These are phyloP conservation scores for Codiaeum variegatum DNA, from an alignment of 441 rosid genomes.

Conservation along the genomic window DNA sequence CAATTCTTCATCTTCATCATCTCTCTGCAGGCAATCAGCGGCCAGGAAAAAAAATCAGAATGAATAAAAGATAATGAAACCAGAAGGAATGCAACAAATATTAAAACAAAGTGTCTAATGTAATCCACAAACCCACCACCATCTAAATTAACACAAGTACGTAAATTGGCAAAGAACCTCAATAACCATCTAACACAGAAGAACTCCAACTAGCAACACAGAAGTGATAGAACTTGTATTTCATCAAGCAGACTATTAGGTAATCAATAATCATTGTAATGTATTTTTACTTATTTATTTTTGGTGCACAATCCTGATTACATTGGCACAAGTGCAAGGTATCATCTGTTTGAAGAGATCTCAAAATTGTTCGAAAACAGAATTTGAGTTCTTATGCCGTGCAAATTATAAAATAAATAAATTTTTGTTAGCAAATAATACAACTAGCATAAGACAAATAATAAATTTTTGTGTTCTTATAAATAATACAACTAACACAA, in stretches of 20 bases:
- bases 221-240: not conserved
- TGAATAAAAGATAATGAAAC: not conserved
- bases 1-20: slow-evolving; percentile 78
- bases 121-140: not conserved
- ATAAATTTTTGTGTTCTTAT: no score
- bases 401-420: no score
- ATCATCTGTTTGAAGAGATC: not conserved
- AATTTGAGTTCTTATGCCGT: not conserved
- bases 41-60: slow-evolving; percentile 5
- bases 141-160: not conserved
- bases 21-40: slow-evolving; percentile 42
- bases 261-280: not conserved
- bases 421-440: no score
- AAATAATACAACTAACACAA: no score
- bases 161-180: not conserved
- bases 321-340: not conserved
- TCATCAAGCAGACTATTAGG: not conserved
- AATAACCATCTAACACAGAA: not conserved
- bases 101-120: not conserved
- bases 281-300: not conserved
- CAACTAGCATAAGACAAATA: no score
- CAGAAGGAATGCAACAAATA: not conserved
- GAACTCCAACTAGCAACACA: not conserved
- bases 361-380: not conserved
- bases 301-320: not conserved